Conservation (phyloP, 2,329 filamentous ascomycete genomes). For the Tricladium varicosporioides region DNA sequence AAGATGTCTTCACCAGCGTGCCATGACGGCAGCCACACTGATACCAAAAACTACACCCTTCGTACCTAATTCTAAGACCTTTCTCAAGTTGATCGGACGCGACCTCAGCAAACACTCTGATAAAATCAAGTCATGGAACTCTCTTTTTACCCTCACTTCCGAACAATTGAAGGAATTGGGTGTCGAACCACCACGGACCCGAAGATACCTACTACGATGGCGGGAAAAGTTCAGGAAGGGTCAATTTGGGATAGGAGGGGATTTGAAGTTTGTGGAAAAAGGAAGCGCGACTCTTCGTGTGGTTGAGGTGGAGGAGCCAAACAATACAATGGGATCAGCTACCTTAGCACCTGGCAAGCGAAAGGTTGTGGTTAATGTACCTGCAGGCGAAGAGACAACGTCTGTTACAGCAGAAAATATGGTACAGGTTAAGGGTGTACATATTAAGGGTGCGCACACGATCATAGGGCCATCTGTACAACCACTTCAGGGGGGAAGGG, state of each 20-base stretch:
- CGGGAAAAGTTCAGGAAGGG: slow-evolving; percentile 79
- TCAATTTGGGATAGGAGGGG: slow-evolving; percentile 76
- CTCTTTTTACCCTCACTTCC: slow-evolving; percentile 80
- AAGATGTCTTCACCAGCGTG: slow-evolving; percentile 40
- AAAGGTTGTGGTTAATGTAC: slow-evolving; percentile 58
- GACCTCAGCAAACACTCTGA: slow-evolving; percentile 75
- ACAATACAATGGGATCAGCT: slow-evolving; percentile 43
- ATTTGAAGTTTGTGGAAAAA: slow-evolving; percentile 68
- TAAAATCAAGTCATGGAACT: slow-evolving; percentile 89
- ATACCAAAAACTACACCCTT: slow-evolving; percentile 76
- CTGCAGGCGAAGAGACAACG: slow-evolving; percentile 40
- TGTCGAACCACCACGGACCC: slow-evolving; percentile 78
- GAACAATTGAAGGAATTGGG: slow-evolving; percentile 78
- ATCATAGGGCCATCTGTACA: slow-evolving; percentile 76
- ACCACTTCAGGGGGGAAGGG: slow-evolving; percentile 62
- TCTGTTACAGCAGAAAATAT: slow-evolving; percentile 39
- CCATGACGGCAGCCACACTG: slow-evolving; percentile 38
- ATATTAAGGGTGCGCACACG: slow-evolving; percentile 63
- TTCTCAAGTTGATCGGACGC: slow-evolving; percentile 88
- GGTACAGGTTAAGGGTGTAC: slow-evolving; percentile 61
- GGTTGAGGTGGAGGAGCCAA: slow-evolving; percentile 35
- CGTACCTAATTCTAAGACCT: slow-evolving; percentile 79
- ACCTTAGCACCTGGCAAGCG: slow-evolving; percentile 50
- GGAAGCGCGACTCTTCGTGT: slow-evolving; percentile 53
- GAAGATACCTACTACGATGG: slow-evolving; percentile 85